These are phyloP conservation scores for Stevia rebaudiana DNA, from an alignment of 140 eudicot genomes.

Conservation along the genomic window DNA sequence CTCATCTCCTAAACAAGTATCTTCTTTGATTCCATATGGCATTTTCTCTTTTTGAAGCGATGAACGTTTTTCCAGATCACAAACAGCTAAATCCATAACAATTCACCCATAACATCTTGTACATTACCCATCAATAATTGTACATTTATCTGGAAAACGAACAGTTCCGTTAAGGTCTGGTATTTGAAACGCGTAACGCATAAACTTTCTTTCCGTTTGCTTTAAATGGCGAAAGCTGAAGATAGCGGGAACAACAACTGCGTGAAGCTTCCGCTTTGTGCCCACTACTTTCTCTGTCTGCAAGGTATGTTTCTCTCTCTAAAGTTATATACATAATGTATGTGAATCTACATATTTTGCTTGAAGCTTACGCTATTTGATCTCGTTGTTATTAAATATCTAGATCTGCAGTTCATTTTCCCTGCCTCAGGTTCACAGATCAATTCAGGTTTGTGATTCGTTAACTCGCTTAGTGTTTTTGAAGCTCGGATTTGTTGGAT, in stretches of 20 bases:
- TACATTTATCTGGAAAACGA: background rate
- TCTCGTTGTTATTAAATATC: constrained; percentile 20
- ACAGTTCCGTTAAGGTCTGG: background rate
- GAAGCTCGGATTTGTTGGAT: background rate
- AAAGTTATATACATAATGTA: background rate
- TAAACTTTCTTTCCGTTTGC: constrained; percentile 13
- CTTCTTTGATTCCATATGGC: constrained; percentile 21
- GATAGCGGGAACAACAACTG: constrained; percentile 22
- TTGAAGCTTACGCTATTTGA: constrained; percentile 19
- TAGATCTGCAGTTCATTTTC: constrained; percentile 36
- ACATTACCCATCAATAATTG: background rate
- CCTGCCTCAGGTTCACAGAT: constrained; percentile 13
- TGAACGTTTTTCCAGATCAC: background rate
- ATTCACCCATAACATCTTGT: too few relatives aligned
- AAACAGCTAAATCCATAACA: background rate
- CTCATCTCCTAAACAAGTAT: constrained; percentile 24
- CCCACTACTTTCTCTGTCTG: constrained; percentile 30
- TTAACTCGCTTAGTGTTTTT: background rate
- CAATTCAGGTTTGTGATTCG: constrained; percentile 27
- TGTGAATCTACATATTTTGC: constrained; percentile 8
- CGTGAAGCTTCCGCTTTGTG: constrained; percentile 24
- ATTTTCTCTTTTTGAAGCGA: background rate
- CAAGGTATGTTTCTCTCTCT: constrained; percentile 17
- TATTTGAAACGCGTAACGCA: constrained; percentile 16
- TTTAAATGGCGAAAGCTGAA: constrained; percentile 36